Evolutionary conservation across 78 protist genomes (phyloP), one percentile per base, ranked within the genome.

Genomic region (Dictyostelium citrinum): DNA sequence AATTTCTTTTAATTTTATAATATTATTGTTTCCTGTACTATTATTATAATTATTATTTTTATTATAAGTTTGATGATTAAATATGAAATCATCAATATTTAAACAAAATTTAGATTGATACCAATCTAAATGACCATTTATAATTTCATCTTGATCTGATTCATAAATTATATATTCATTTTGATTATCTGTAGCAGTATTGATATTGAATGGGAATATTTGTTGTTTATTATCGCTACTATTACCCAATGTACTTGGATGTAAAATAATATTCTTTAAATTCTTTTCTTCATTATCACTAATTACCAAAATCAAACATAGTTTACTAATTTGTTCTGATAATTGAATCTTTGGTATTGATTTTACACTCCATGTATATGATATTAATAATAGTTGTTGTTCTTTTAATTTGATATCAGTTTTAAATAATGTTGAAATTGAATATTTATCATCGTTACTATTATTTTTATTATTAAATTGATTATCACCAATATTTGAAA

Each of bases 401-500:
- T 16, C 77, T 9, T 70, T 35, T 39, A 33, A 16, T 70, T 70
- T 33, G 17, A 70, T 33, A 33, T 70, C 77, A 33, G 24, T 31
- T 33, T 70, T 70, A 16, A 70, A 70, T 27, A 70, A 17, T 33
- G 77, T 70, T 70, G 77, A 70, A 70, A 70, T 70, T 70, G 77
- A 33, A 33, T 33, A 70, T 7, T 33, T 33, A 33, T 70, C 11
- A 70, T 14, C 29, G 31, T 12, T 31, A 12, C 10, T 14, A 29
- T 29, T 31, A 29, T n/a, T n/a, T 2, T 60, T 8, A 60, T n/a
- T n/a, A n/a, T 60, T 64, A 27, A 64, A 27, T 64, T 27, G 35
- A 64, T 27, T 27, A 27, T 27, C 17, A 27, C 72, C 35, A 64
- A 22, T 64, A 27, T 27, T 33, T 33, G n/a, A 33, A 31, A 27